Evolutionary conservation across 2,329 filamentous ascomycete genomes (phyloP).

Genomic region (Pyrenophora graminea): DNA sequence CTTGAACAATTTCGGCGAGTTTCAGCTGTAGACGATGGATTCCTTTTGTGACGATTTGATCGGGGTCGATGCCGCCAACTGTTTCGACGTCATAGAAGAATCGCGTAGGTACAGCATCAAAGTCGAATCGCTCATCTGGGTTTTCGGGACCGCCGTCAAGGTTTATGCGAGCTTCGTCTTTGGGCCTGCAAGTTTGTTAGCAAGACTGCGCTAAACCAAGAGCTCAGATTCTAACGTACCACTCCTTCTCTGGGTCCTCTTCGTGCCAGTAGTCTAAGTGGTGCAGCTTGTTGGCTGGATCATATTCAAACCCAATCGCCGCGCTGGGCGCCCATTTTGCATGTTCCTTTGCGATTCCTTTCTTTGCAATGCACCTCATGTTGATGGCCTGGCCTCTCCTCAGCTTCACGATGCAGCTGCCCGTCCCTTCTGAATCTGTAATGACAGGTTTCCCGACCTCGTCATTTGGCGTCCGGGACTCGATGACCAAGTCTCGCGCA

Average conservation of each 20-base stretch:
- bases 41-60: conserved; percentile 84
- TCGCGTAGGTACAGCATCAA: conserved; percentile 77
- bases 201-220: not conserved
- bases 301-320: conserved; percentile 95
- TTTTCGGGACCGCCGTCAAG: conserved; percentile 74
- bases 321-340: conserved; percentile 95
- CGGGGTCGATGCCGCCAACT: conserved; percentile 83
- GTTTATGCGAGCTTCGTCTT: conserved; percentile 77
- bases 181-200: conserved; percentile 63
- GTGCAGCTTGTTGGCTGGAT: conserved; percentile 92
- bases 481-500: conserved; percentile 81
- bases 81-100: conserved; percentile 97
- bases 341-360: conserved; percentile 98
- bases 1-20: conserved; percentile 76
- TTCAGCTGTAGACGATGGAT: conserved; percentile 90
- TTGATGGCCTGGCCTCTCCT: conserved; percentile 87
- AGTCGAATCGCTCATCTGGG: conserved; percentile 88
- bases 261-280: conserved; percentile 97
- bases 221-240: conserved; percentile 61
- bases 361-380: conserved; percentile 92
- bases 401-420: conserved; percentile 87
- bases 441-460: conserved; percentile 81
- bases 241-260: conserved; percentile 79
- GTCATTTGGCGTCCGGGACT: conserved; percentile 70
- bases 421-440: conserved; percentile 77